phyloP scores from a whole-genome alignment of 495 filamentous ascomycete genomes.

The Lentithecium fluviatile region DNA sequence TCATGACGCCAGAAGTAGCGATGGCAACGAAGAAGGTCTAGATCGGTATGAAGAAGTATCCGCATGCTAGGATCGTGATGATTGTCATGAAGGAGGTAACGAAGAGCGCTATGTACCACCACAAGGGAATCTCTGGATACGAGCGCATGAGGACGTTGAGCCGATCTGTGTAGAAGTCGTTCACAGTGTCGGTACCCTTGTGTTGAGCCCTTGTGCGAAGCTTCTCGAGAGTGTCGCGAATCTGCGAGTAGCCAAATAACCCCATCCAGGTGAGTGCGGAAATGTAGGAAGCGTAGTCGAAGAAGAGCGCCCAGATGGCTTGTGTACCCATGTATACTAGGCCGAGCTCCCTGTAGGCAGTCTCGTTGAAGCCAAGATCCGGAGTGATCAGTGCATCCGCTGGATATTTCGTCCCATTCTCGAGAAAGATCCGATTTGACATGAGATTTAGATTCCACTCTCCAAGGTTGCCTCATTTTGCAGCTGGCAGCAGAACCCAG shows the following conservation, averaged over 20 bases:
- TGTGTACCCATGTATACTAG: conserved; percentile 55
- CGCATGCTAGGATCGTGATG: conserved; percentile 48
- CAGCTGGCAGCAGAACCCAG: conserved; percentile 56
- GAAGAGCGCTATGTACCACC: conserved; percentile 56
- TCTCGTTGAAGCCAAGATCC: conserved; percentile 53
- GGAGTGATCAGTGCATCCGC: conserved; percentile 49
- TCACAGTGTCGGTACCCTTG: conserved; percentile 41
- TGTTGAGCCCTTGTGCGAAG: conserved; percentile 39
- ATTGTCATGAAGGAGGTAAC: conserved; percentile 49
- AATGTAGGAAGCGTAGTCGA: conserved; percentile 57
- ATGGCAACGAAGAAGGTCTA: conserved; percentile 58
- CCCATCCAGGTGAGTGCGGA: conserved; percentile 57
- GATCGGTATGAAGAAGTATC: conserved; percentile 56
- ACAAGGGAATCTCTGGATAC: conserved; percentile 56
- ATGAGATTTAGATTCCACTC: conserved; percentile 53
- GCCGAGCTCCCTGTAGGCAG: conserved; percentile 52
- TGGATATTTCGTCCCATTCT: conserved; percentile 54
- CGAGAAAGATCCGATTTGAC: conserved; percentile 54
- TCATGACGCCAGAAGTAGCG: conserved; percentile 51
- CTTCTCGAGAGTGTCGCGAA: conserved; percentile 46
- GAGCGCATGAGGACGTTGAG: conserved; percentile 56
- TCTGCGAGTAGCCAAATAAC: conserved; percentile 53
- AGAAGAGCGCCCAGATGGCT: conserved; percentile 56
- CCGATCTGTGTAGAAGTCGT: conserved; percentile 54
- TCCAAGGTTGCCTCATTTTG: conserved; percentile 55